Evolutionary conservation across 2,329 filamentous ascomycete genomes (phyloP).

Genomic region (Trichothecium sympodiale): DNA sequence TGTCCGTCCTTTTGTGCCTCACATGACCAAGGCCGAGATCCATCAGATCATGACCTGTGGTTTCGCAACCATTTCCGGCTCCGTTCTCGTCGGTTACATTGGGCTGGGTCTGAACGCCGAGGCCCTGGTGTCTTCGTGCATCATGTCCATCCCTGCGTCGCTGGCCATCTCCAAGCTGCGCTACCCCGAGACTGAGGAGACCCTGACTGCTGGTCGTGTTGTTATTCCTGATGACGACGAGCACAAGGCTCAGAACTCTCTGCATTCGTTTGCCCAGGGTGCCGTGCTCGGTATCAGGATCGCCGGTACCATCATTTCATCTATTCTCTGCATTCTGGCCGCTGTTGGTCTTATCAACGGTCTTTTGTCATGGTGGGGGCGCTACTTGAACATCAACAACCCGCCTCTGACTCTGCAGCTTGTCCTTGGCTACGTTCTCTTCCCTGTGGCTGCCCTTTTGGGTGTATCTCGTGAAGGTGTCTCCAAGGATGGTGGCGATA

Average conservation of each 20-base stretch:
- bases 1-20: conserved; percentile 74
- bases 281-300: conserved; percentile 82
- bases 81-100: conserved; percentile 79
- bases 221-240: conserved; percentile 73
- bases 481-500: conserved; percentile 34
- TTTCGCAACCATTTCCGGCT: conserved; percentile 86
- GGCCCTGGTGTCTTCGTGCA: conserved; percentile 79
- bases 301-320: conserved; percentile 69
- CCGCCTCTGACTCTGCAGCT: conserved; percentile 61
- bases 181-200: conserved; percentile 80
- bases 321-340: conserved; percentile 74
- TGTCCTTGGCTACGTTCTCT: conserved; percentile 67
- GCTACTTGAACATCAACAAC: conserved; percentile 61
- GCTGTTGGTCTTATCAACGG: conserved; percentile 65
- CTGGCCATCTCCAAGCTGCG: conserved; percentile 82
- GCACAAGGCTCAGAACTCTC: conserved; percentile 62
- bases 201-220: conserved; percentile 70
- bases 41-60: conserved; percentile 91
- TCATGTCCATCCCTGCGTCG: conserved; percentile 91
- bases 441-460: conserved; percentile 69
- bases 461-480: conserved; percentile 52
- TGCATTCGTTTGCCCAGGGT: conserved; percentile 78
- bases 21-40: conserved; percentile 77
- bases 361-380: conserved; percentile 73
- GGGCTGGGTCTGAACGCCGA: conserved; percentile 72